A percentile compares a stretch with the other conserved stretches of the same genome.
Evolutionary conservation across 164 flowering plant genomes (phyloP).

Genomic region (Tetrastigma voinierianum): DNA sequence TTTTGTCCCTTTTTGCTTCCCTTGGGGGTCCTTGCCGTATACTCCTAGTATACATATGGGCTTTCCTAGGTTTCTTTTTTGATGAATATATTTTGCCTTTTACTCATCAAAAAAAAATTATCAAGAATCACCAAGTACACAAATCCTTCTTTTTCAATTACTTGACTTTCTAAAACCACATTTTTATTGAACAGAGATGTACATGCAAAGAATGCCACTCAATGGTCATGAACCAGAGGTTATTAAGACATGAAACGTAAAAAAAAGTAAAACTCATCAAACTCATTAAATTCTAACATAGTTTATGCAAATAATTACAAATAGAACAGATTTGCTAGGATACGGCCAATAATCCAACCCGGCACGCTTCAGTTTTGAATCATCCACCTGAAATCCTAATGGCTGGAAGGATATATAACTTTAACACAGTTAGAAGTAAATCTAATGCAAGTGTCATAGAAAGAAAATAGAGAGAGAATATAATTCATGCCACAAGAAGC

Average conservation of each 20-base stretch:
- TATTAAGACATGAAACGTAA: background rate
- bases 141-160: too few species aligned
- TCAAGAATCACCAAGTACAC: too few species aligned
- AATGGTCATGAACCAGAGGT: background rate
- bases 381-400: too few species aligned
- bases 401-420: conserved; percentile 4
- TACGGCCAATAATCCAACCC: too few species aligned
- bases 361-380: too few species aligned
- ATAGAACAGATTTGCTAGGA: conserved; percentile 27
- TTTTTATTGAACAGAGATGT: background rate
- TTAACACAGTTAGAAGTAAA: background rate
- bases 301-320: background rate
- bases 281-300: background rate
- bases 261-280: background rate
- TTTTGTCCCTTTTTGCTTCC: too few species aligned
- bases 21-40: too few species aligned
- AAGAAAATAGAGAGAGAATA: background rate
- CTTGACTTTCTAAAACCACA: too few species aligned
- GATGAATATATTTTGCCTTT: too few species aligned
- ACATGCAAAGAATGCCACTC: background rate
- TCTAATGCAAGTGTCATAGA: background rate
- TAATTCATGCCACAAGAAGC: background rate
- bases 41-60: too few species aligned
- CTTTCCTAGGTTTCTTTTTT: too few species aligned
- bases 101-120: too few species aligned